Conservation (phyloP, 192 early-diverging fungal genomes). For the Backusella luteola region DNA sequence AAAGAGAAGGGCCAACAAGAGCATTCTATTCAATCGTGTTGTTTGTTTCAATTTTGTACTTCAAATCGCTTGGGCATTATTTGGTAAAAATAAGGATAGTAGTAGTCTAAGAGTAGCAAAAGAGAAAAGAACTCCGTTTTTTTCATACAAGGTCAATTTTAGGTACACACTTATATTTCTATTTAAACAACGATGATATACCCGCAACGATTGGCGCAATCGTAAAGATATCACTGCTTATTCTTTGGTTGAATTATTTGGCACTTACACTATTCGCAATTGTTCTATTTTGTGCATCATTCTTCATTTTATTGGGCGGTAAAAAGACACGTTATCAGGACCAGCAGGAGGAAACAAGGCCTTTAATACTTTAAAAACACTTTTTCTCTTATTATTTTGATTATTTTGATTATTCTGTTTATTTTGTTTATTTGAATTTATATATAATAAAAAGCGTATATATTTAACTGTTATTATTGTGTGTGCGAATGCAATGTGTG, state of each 20-base stretch:
- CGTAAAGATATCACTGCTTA: not conserved
- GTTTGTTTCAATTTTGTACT: not conserved
- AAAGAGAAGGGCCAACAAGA: not conserved
- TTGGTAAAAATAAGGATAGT: constrained; percentile 9
- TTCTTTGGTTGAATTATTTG: constrained; percentile 22
- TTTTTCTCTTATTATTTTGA: not conserved
- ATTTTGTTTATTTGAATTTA: not conserved
- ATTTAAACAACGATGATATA: not conserved
- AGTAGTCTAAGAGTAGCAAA: not conserved
- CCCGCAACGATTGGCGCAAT: not conserved
- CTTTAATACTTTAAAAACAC: constrained; percentile 2
- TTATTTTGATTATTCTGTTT: not conserved
- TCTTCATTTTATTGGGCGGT: constrained; percentile 17
- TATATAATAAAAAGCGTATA: not conserved
- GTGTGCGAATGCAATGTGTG: not conserved
- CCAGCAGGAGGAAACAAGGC: constrained; percentile 13
- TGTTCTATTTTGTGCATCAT: constrained; percentile 20
- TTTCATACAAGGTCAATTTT: not conserved
- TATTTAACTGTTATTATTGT: constrained; percentile 1
- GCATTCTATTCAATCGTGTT: not conserved
- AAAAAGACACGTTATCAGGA: not conserved
- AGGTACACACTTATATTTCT: constrained; percentile 15
- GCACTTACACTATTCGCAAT: not conserved
- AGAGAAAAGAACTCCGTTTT: not conserved
- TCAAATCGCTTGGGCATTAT: constrained; percentile 15